Evolutionary conservation across 2,329 filamentous ascomycete species (phyloP).

Genomic region (Boeremia exigua): DNA sequence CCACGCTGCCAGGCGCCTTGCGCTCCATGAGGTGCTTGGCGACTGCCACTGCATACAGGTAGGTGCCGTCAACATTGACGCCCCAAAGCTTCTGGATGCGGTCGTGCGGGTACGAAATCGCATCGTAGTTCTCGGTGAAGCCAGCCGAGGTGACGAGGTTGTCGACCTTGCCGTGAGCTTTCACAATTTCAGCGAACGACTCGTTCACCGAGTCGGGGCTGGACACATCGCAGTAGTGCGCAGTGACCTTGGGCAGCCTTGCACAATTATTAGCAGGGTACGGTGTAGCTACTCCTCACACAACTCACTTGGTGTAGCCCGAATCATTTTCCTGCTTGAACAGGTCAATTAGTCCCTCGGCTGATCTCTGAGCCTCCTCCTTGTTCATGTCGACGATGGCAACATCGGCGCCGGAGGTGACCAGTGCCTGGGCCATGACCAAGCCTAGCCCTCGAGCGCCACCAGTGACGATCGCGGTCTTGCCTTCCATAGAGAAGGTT

Average conservation of each 20-base stretch:
- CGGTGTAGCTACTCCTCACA: too few relatives aligned
- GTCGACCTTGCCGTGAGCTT: constrained; percentile 81
- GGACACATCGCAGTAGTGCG: constrained; percentile 88
- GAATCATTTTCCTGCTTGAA: constrained; percentile 79
- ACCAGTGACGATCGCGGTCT: constrained; percentile 85
- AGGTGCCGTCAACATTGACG: constrained; percentile 93
- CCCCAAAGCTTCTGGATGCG: constrained; percentile 92
- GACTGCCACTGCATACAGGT: constrained; percentile 82
- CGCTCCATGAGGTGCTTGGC: constrained; percentile 89
- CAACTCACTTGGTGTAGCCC: constrained; percentile 54
- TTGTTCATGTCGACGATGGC: constrained; percentile 95
- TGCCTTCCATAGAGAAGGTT: constrained; percentile 84
- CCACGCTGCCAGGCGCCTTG: constrained; percentile 80
- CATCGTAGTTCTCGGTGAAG: constrained; percentile 95
- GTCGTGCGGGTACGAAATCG: constrained; percentile 87
- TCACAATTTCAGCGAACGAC: constrained; percentile 73
- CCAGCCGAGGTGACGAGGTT: constrained; percentile 94
- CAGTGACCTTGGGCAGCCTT: constrained; percentile 81
- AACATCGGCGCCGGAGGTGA: constrained; percentile 85
- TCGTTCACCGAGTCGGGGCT: constrained; percentile 77
- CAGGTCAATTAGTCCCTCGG: constrained; percentile 72
- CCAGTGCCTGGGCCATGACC: constrained; percentile 91
- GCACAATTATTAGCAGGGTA: not conserved
- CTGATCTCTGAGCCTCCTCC: constrained; percentile 82
- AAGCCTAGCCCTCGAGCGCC: constrained; percentile 88